Conservation (phyloP, 495 filamentous ascomycete species). For the Talaromyces stipitatus region DNA sequence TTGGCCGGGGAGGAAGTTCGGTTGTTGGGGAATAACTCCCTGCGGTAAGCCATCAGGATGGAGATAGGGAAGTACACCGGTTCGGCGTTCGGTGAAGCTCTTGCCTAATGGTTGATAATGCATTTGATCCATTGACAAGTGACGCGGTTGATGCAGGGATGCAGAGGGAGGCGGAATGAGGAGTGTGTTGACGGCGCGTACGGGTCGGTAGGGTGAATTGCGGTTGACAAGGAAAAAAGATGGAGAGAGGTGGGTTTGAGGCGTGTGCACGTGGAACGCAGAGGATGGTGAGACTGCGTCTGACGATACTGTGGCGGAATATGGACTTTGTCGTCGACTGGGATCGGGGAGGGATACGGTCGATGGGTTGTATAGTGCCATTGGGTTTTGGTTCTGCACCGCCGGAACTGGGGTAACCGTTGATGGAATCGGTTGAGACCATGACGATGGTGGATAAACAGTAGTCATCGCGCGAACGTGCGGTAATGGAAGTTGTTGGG, state of each 20-base stretch:
- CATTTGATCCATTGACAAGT: conserved; percentile 71
- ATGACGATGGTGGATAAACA: conserved; percentile 44
- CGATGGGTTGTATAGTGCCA: conserved; percentile 40
- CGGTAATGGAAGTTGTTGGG: conserved; percentile 37
- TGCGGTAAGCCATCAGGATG: conserved; percentile 42
- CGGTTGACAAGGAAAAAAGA: conserved; percentile 55
- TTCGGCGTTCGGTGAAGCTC: conserved; percentile 62
- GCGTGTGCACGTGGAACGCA: conserved; percentile 36
- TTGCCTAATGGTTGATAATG: conserved; percentile 90
- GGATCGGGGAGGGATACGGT: conserved; percentile 45
- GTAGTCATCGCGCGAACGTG: conserved; percentile 50
- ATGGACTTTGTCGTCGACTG: conserved; percentile 28
- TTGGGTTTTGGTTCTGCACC: conserved; percentile 32
- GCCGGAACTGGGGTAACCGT: conserved; percentile 11
- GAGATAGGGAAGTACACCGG: conserved; percentile 74
- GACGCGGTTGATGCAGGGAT: conserved; percentile 64
- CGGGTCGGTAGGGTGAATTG: conserved; percentile 84
- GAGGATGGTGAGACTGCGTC: conserved; percentile 32
- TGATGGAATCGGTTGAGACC: conserved; percentile 37
- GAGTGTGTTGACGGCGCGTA: conserved; percentile 81
- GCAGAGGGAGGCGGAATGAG: conserved; percentile 80
- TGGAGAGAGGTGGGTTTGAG: conserved; percentile 52
- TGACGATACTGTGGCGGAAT: conserved; percentile 24
- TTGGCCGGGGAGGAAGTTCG: conserved; percentile 6
- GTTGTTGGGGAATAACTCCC: conserved; percentile 9